These are phyloP conservation scores for Elsinoe australis DNA, from an alignment of 2,329 filamentous ascomycete species.

Conservation along the genomic window DNA sequence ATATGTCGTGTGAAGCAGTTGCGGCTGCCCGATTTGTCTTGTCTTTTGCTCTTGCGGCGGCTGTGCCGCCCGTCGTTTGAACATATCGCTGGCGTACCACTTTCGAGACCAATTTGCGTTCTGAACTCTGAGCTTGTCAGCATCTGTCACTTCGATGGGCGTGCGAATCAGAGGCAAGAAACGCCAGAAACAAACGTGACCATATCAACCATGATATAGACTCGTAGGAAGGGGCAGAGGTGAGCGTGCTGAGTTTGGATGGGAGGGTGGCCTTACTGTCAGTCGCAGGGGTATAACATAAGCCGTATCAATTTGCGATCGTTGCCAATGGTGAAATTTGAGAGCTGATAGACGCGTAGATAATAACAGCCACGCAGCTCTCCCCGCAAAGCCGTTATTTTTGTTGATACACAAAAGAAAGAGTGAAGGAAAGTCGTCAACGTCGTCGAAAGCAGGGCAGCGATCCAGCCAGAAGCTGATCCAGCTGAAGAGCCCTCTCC, in stretches of 20 bases:
- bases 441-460: neutral
- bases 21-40: constrained; percentile 17
- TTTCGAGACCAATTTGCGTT: too few relatives aligned
- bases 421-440: neutral
- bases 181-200: too few relatives aligned
- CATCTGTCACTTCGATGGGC: too few relatives aligned
- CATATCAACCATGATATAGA: too few relatives aligned
- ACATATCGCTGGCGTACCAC: too few relatives aligned
- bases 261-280: neutral
- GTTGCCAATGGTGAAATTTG: neutral
- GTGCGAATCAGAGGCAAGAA: too few relatives aligned
- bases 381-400: constrained; percentile 2
- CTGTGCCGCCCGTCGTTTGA: constrained; percentile 15
- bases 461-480: constrained; percentile 2
- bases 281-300: constrained; percentile 11
- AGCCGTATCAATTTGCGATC: constrained; percentile 1
- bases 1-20: constrained; percentile 17
- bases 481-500: neutral
- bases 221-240: too few relatives aligned
- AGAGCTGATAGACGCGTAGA: neutral
- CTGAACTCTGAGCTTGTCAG: too few relatives aligned
- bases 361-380: neutral
- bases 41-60: constrained; percentile 14
- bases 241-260: too few relatives aligned
- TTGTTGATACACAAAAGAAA: constrained; percentile 12